Conservation (phyloP, 2,329 filamentous ascomycete species). For the Leptodontidium sp. region DNA sequence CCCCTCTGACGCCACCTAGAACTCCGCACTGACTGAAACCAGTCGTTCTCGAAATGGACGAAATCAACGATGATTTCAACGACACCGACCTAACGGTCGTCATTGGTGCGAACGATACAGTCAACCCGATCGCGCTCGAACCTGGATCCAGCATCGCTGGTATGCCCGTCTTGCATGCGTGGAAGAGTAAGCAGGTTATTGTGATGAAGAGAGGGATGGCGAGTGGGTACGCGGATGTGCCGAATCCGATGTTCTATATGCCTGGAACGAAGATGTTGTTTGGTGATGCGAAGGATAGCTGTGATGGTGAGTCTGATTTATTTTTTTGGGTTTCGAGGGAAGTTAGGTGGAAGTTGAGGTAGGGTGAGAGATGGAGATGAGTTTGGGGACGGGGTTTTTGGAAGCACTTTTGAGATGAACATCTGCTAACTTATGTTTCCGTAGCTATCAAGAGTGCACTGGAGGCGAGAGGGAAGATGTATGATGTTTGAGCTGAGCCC, state of each 20-base stretch:
- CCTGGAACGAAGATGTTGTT: slow-evolving; percentile 90
- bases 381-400: not conserved
- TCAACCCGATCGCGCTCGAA: slow-evolving; percentile 89
- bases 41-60: slow-evolving; percentile 91
- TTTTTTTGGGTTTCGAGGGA: not conserved
- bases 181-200: slow-evolving; percentile 93
- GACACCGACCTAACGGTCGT: slow-evolving; percentile 88
- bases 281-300: slow-evolving; percentile 85
- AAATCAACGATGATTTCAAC: slow-evolving; percentile 91
- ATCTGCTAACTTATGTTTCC: not conserved
- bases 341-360: not conserved
- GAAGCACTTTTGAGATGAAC: not conserved
- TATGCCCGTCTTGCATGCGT: slow-evolving; percentile 91
- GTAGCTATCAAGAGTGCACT: slow-evolving; percentile 31
- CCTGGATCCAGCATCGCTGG: slow-evolving; percentile 85
- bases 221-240: slow-evolving; percentile 89
- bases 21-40: slow-evolving; percentile 14
- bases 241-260: slow-evolving; percentile 95
- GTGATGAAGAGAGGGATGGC: slow-evolving; percentile 94
- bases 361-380: not conserved
- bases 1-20: not conserved
- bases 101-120: slow-evolving; percentile 91
- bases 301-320: slow-evolving; percentile 61
- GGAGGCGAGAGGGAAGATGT: slow-evolving; percentile 33
- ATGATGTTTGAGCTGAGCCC: slow-evolving; percentile 29